These are phyloP conservation scores for Moniliella sp. DNA, from an alignment of 1,284 basidiomycete species.

Conservation along the genomic window DNA sequence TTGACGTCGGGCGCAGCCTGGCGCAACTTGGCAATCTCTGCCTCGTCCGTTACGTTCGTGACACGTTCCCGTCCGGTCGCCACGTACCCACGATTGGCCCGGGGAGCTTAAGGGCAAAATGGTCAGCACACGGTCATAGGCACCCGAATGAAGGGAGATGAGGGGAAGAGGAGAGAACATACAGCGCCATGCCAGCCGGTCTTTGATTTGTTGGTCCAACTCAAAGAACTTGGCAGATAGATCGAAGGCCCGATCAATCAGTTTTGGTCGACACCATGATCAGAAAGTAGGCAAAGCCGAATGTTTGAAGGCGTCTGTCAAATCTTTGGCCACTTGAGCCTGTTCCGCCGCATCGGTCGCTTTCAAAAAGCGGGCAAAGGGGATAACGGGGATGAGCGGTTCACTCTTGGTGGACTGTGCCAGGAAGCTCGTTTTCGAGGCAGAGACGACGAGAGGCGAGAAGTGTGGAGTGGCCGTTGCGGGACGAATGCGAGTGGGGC, in stretches of 20 bases:
- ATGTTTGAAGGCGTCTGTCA: background rate
- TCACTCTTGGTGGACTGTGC: conserved; percentile 3
- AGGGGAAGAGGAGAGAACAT: conserved; percentile 8
- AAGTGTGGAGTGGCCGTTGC: conserved; percentile 5
- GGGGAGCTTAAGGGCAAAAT: background rate
- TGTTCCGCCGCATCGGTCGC: background rate
- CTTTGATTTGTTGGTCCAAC: conserved; percentile 7
- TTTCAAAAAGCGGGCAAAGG: background rate
- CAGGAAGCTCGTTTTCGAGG: conserved; percentile 4
- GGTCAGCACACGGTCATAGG: background rate
- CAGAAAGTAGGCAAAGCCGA: background rate
- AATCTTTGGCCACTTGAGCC: background rate
- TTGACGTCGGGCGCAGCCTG: conserved; percentile 49
- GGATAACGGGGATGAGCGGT: conserved; percentile 1
- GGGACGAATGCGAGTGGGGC: conserved; percentile 3
- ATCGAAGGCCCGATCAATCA: conserved; percentile 1
- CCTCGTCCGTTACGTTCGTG: conserved; percentile 44
- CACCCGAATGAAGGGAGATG: background rate
- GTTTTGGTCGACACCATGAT: conserved; percentile 4
- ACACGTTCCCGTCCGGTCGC: conserved; percentile 56
- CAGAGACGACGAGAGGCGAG: conserved; percentile 4
- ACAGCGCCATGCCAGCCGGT: conserved; percentile 11
- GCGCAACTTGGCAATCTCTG: conserved; percentile 54
- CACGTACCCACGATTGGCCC: conserved; percentile 38
- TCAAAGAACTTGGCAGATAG: conserved; percentile 4